Evolutionary conservation across 2,329 filamentous ascomycete species (phyloP).

Genomic region (Alternaria sp.): DNA sequence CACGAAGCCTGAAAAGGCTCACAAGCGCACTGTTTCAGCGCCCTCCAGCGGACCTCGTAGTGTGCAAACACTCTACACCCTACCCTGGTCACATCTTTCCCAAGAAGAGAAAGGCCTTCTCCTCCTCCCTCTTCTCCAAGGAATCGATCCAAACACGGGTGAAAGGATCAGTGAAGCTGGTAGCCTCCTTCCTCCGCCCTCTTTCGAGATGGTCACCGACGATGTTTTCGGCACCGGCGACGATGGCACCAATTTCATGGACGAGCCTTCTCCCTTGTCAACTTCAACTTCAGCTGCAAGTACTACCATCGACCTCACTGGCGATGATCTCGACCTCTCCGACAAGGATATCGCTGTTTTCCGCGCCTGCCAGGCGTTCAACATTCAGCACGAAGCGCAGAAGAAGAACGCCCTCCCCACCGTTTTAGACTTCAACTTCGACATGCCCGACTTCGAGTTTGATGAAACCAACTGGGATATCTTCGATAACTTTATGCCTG

Average conservation of each 20-base stretch:
- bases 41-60: background rate
- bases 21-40: slow-evolving; percentile 2
- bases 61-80: slow-evolving; percentile 17
- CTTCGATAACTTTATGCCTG: background rate
- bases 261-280: background rate
- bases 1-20: slow-evolving; percentile 9
- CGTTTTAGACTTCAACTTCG: background rate
- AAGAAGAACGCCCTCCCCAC: background rate
- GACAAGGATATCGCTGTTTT: background rate
- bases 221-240: background rate
- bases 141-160: slow-evolving; percentile 27
- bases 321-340: background rate
- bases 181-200: background rate
- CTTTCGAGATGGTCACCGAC: slow-evolving; percentile 10
- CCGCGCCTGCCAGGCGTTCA: background rate
- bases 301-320: background rate
- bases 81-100: slow-evolving; percentile 19
- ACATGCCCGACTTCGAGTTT: background rate
- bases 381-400: background rate
- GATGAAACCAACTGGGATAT: background rate
- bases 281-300: background rate
- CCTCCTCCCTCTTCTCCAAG: slow-evolving; percentile 29
- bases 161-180: background rate
- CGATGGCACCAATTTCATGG: background rate
- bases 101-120: slow-evolving; percentile 29